These are phyloP conservation scores for Quercus wislizeni DNA, from an alignment of 306 rosid species.

Conservation along the genomic window DNA sequence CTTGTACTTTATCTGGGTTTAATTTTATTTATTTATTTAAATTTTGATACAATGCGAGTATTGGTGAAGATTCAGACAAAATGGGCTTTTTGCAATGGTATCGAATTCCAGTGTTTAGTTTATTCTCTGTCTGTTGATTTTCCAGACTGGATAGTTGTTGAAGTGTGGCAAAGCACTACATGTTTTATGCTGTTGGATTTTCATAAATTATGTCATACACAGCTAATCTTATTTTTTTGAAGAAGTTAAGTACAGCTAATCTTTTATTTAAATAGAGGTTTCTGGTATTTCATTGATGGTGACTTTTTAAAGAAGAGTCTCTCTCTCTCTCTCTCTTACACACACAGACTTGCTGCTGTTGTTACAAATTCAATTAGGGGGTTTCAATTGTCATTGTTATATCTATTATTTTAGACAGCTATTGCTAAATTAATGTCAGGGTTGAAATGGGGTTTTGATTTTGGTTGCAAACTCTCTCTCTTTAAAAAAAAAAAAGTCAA, in stretches of 20 bases:
- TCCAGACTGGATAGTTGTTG: slow-evolving; percentile 43
- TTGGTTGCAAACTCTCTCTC: slow-evolving; percentile 17
- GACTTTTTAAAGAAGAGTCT: slow-evolving; percentile 32
- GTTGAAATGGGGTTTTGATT: slow-evolving; percentile 18
- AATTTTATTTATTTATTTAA: slow-evolving; percentile 3
- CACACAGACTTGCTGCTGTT: slow-evolving; percentile 13
- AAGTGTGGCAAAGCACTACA: slow-evolving; percentile 40
- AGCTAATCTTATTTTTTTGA: slow-evolving; percentile 5
- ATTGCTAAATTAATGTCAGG: not conserved
- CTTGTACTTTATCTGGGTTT: slow-evolving; percentile 35
- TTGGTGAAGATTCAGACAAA: slow-evolving; percentile 59
- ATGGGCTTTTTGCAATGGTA: slow-evolving; percentile 22
- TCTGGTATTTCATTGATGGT: slow-evolving; percentile 35
- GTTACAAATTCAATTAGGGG: slow-evolving; percentile 19
- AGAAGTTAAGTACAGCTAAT: not conserved
- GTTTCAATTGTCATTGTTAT: slow-evolving; percentile 19
- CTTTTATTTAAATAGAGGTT: slow-evolving; percentile 40
- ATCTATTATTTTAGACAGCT: not conserved
- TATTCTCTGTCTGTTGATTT: slow-evolving; percentile 14
- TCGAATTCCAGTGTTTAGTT: slow-evolving; percentile 35
- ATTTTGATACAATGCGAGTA: slow-evolving; percentile 38
- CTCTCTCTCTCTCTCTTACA: slow-evolving; percentile 25
- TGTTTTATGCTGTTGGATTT: slow-evolving; percentile 32
- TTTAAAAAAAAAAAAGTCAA: not conserved
- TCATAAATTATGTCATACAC: slow-evolving; percentile 19